Evolutionary conservation across 2,329 filamentous ascomycete genomes (phyloP), one percentile per base, ranked within the genome.

Genomic region (Sporothrix pseudoabietina): DNA sequence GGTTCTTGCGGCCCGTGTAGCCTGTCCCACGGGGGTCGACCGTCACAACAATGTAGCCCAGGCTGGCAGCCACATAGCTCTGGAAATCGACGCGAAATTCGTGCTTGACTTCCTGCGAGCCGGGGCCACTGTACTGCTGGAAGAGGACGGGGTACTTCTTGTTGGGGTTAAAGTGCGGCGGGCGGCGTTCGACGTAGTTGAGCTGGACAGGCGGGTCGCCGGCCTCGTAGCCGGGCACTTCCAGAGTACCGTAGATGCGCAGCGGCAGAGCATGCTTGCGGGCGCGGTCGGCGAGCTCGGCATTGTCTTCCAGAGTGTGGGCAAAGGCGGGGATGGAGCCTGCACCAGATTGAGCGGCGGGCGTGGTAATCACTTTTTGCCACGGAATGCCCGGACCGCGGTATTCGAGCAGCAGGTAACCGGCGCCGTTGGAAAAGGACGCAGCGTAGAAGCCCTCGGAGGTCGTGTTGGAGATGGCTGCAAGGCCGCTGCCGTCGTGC

Each of bases 91-190:
- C 89, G 10, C 81, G 82, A 83, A 98, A 99, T 72, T 82, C 87
- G 80, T 95, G 94, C 78, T 88, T 86, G 1, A 99, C 96, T 8
- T 88, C 88, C 80, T 99, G 97, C 22, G 94, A 98, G n/a, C 92
- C 93, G 0, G 96, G 96, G 0, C 96, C 96, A 32, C 93, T 95
- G 84, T 99, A 99, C 74, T 98, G 91, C 78, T 93, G 91, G 85
- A 99, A 99, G 4, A 99, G 87, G 0, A 99, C 94, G 0, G 96
- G 96, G 78, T 99, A 98, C 79, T 92, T 90, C 82, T 92, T 94
- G 78, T 89, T 90, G 22, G 89, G 85, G 80, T 94, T 88, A 80
- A 98, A 99, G 81, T 97, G 92, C 1, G 94, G 92, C 6, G 96
- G 96, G 0, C 94, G 92, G 41, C 94, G 91, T 82, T 99, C 96